Evolutionary conservation across 805 yeast genomes (phyloP).

Genomic region (Yamadazyma tumulicola): DNA sequence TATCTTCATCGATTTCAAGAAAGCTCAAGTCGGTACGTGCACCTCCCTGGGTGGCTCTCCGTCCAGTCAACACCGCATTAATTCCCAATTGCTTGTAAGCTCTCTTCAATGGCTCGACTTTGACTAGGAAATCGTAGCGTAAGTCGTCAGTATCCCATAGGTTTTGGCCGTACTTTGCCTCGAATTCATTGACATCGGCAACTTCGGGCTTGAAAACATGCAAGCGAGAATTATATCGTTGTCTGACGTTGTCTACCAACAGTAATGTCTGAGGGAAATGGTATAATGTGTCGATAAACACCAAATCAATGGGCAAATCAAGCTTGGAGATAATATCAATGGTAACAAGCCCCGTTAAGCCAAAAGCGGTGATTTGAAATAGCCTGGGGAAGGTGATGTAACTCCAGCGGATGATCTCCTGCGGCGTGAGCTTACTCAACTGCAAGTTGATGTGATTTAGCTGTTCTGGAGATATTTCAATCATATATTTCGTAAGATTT

Average conservation of each 20-base stretch:
- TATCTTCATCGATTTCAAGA: conserved; percentile 67
- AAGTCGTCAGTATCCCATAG: conserved; percentile 83
- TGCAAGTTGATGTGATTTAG: conserved; percentile 11
- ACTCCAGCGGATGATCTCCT: conserved; percentile 80
- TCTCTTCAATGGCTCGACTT: conserved; percentile 88
- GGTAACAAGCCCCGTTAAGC: conserved; percentile 86
- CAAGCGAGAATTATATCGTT: conserved; percentile 52
- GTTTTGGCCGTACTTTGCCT: conserved; percentile 62
- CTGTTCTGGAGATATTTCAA: too few relatives aligned
- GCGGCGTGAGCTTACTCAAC: conserved; percentile 41
- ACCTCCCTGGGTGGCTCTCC: conserved; percentile 89
- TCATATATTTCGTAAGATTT: too few relatives aligned
- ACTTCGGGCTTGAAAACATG: conserved; percentile 71
- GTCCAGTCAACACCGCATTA: conserved; percentile 87
- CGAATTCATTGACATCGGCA: conserved; percentile 59
- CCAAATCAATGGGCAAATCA: conserved; percentile 50
- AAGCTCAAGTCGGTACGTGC: conserved; percentile 68
- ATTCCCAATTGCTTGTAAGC: conserved; percentile 73
- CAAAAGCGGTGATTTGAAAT: conserved; percentile 93
- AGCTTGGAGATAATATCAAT: conserved; percentile 70
- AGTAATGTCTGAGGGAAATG: conserved; percentile 94
- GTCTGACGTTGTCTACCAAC: conserved; percentile 56
- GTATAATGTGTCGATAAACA: conserved; percentile 85
- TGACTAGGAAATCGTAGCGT: conserved; percentile 78
- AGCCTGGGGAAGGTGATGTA: conserved; percentile 75